Conservation (phyloP, 345 rosid genomes). For the Gossypium anomalum region DNA sequence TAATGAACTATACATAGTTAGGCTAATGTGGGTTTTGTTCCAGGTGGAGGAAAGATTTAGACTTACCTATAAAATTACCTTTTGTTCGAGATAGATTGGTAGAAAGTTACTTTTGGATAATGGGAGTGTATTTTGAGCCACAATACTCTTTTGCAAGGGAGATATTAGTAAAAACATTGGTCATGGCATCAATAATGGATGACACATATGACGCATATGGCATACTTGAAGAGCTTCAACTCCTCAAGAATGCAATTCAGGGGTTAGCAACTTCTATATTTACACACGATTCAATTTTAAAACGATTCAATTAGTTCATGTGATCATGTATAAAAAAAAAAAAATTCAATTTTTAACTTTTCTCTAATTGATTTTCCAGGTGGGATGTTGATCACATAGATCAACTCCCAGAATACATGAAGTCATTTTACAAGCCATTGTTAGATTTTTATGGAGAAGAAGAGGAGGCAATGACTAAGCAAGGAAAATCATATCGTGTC, state of each 20-base stretch:
- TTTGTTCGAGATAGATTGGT: constrained; percentile 27
- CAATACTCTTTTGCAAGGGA: constrained; percentile 12
- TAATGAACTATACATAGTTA: too few relatives aligned
- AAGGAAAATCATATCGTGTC: background rate
- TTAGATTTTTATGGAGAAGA: background rate
- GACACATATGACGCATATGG: constrained; percentile 24
- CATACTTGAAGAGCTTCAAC: constrained; percentile 17
- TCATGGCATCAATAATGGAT: constrained; percentile 15
- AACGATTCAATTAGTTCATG: too few relatives aligned
- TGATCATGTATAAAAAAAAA: background rate
- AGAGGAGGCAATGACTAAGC: background rate
- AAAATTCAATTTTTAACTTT: too few relatives aligned
- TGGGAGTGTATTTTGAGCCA: constrained; percentile 23
- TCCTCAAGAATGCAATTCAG: constrained; percentile 22
- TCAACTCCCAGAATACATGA: background rate
- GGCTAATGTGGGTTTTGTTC: background rate
- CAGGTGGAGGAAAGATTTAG: constrained; percentile 33
- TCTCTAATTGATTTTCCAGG: background rate
- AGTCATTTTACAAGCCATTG: background rate
- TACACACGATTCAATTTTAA: background rate
- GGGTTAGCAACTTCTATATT: constrained; percentile 11
- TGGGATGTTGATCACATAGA: background rate
- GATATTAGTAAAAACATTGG: constrained; percentile 17
- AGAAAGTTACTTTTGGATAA: constrained; percentile 26
- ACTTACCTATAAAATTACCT: constrained; percentile 19